Conservation (phyloP, 2,329 filamentous ascomycete genomes). For the Gliomastix tumulicola region DNA sequence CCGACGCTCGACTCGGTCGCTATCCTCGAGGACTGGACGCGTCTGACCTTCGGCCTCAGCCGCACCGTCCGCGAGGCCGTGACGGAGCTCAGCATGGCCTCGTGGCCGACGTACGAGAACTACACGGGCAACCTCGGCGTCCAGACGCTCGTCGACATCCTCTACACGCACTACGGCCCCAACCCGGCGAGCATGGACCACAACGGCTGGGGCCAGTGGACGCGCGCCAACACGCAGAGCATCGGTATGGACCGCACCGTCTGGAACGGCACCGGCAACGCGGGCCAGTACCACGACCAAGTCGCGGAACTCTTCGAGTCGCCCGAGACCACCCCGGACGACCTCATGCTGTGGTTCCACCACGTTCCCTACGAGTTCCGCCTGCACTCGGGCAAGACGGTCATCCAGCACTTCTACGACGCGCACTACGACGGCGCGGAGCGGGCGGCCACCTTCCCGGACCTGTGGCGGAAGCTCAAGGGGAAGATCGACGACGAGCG, state of each 20-base stretch:
- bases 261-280: slow-evolving; percentile 56
- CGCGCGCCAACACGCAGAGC: slow-evolving; percentile 48
- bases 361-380: slow-evolving; percentile 61
- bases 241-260: slow-evolving; percentile 70
- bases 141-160: slow-evolving; percentile 62
- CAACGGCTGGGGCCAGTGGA: slow-evolving; percentile 67
- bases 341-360: slow-evolving; percentile 68
- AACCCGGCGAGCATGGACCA: slow-evolving; percentile 59
- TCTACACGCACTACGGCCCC: slow-evolving; percentile 61
- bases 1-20: slow-evolving; percentile 31
- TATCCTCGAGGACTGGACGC: slow-evolving; percentile 60
- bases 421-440: slow-evolving; percentile 53
- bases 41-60: slow-evolving; percentile 56
- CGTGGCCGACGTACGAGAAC: slow-evolving; percentile 65
- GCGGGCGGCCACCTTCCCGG: slow-evolving; percentile 51
- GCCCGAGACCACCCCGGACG: slow-evolving; percentile 56
- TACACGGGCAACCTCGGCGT: slow-evolving; percentile 65
- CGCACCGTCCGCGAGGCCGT: slow-evolving; percentile 49
- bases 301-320: slow-evolving; percentile 52
- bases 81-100: slow-evolving; percentile 56
- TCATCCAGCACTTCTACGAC: slow-evolving; percentile 62
- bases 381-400: slow-evolving; percentile 57
- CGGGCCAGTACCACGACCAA: slow-evolving; percentile 59
- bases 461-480: slow-evolving; percentile 45
- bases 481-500: slow-evolving; percentile 53